These are phyloP conservation scores for Metschnikowia borealis DNA, from an alignment of 805 yeast species.

Conservation along the genomic window DNA sequence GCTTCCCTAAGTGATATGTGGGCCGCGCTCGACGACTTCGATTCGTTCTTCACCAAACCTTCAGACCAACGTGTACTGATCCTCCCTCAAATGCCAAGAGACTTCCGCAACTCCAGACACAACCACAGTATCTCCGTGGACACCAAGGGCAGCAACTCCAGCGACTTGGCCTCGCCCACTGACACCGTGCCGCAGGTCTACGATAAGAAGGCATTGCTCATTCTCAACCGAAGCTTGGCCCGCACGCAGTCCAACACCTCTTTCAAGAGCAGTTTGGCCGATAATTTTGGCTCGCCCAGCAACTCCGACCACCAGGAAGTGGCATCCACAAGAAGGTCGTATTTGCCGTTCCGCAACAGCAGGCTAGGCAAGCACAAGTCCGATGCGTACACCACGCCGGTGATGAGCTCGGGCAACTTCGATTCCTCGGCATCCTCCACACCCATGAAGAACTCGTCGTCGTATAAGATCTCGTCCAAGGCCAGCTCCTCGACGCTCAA, in stretches of 20 bases:
- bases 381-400: slow-evolving; percentile 15
- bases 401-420: slow-evolving; percentile 7
- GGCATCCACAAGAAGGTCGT: slow-evolving; percentile 28
- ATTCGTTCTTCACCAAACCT: slow-evolving; percentile 79
- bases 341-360: slow-evolving; percentile 39
- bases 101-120: slow-evolving; percentile 7
- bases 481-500: not conserved
- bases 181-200: slow-evolving; percentile 76
- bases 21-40: slow-evolving; percentile 87
- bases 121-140: slow-evolving; percentile 54
- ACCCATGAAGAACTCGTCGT: slow-evolving; percentile 6
- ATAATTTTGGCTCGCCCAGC: slow-evolving; percentile 41
- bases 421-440: slow-evolving; percentile 8
- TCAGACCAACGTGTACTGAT: slow-evolving; percentile 21
- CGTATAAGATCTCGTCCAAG: not conserved
- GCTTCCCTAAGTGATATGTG: slow-evolving; percentile 85
- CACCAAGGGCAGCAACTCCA: slow-evolving; percentile 47
- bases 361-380: slow-evolving; percentile 20
- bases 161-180: slow-evolving; percentile 44
- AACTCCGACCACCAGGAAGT: slow-evolving; percentile 14
- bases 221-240: slow-evolving; percentile 67
- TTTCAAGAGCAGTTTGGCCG: slow-evolving; percentile 72
- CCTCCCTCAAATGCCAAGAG: slow-evolving; percentile 3
- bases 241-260: slow-evolving; percentile 73
- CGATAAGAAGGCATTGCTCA: slow-evolving; percentile 75